Evolutionary conservation across 148 eudicot genomes (phyloP), one percentile per base, ranked within the genome.

Genomic region (Diospyros lotus): DNA sequence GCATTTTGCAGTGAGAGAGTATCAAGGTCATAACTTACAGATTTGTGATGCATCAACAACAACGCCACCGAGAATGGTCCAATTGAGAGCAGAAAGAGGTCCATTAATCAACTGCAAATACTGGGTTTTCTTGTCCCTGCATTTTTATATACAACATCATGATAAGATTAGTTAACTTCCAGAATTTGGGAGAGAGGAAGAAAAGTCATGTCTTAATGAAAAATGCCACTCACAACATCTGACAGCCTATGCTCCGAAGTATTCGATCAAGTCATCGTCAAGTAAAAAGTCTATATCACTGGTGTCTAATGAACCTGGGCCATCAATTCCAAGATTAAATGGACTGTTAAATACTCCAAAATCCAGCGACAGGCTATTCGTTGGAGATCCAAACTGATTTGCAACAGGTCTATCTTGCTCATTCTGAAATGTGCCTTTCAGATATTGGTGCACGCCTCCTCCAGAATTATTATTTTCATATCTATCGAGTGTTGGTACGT

Each of bases 211-310:
- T 46, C 58, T 64, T 12, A 10, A 50, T 10, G 17, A 61, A 8
- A 73, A 59, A 60, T 65, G 54, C 5, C 6, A 83, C 79, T 75
- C 64, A 79, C 86, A 75, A 68, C 73, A 56, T 18, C 65, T 42
- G n/a, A 61, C 45, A 42, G n/a, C 62, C 81, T 91, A 91, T 15
- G 96, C 84, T 14, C 89, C 96, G 58, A 78, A 78, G 79, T 84
- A 89, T 51, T 83, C 80, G 73, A 91, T 80, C 58, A 83, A 15
- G 64, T 87, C 96, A 64, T 83, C 89, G 77, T 74, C 87, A 45
- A 74, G 81, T 65, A 84, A 74, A 80, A 74, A 81, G 54, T 87
- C 93, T n/a, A 70, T 28, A 40, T 80, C 82, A 9, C 66, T 58
- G 3, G 66, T 60, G 14, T 79, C 88, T 10, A 79, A 75, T 66